Evolutionary conservation across 2,329 filamentous ascomycete species (phyloP).

Genomic region (Colletotrichum sp.): DNA sequence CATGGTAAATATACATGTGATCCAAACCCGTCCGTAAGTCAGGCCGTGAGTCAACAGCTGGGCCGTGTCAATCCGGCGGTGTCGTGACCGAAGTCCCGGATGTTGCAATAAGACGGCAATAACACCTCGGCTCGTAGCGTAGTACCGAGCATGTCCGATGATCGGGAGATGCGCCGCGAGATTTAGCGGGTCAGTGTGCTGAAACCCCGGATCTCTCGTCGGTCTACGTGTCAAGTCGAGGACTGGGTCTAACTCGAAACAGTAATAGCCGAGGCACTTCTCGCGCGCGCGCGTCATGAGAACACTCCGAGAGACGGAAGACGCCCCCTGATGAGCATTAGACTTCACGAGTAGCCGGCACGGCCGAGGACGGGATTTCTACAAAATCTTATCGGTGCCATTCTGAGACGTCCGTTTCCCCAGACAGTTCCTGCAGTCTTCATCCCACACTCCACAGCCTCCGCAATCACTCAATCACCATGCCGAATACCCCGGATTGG

Average conservation of each 20-base stretch:
- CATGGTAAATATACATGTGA: neutral
- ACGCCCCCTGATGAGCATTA: neutral
- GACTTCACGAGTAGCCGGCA: neutral
- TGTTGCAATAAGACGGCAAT: neutral
- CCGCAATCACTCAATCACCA: neutral
- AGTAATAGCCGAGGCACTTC: constrained; percentile 12
- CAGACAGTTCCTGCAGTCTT: neutral
- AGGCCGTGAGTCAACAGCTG: neutral
- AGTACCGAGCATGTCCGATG: constrained; percentile 14
- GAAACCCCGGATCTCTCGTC: neutral
- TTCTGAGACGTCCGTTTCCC: neutral
- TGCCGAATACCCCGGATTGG: constrained; percentile 26
- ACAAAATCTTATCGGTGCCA: neutral
- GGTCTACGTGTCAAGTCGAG: neutral
- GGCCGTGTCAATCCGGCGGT: neutral
- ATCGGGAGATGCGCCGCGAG: neutral
- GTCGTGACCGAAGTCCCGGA: neutral
- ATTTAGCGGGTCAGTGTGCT: neutral
- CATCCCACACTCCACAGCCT: neutral
- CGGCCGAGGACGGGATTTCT: neutral
- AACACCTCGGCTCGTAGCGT: neutral
- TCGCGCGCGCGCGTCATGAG: constrained; percentile 5
- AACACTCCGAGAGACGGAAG: constrained; percentile 4
- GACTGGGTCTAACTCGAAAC: constrained; percentile 3
- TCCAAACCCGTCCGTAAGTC: neutral